phyloP scores from a whole-genome alignment of 768 basidiomycete species.

The Fomitopsis pulvina region DNA sequence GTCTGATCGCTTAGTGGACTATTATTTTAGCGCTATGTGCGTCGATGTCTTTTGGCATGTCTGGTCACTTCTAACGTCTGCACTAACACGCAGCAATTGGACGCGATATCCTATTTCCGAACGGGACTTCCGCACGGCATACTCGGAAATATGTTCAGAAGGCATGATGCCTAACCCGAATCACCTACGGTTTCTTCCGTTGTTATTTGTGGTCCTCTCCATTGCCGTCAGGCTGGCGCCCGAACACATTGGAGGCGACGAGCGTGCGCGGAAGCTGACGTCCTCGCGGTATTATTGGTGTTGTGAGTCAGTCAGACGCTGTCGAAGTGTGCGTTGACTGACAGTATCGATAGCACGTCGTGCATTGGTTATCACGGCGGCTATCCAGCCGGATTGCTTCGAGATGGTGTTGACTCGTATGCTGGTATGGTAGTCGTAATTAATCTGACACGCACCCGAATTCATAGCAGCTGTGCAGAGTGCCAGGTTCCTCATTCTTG shows the following conservation, averaged over 20 bases:
- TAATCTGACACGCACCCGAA: constrained; percentile 6
- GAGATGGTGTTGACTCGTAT: constrained; percentile 92
- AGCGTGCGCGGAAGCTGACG: constrained; percentile 65
- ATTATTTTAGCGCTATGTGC: constrained; percentile 73
- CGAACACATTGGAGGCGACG: constrained; percentile 77
- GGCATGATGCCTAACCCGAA: constrained; percentile 62
- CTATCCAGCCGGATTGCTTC: constrained; percentile 87
- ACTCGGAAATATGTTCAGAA: constrained; percentile 55
- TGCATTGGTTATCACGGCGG: constrained; percentile 84
- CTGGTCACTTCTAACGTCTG: constrained; percentile 8
- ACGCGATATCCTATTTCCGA: constrained; percentile 91
- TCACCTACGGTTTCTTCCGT: constrained; percentile 79
- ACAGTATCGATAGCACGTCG: constrained; percentile 55
- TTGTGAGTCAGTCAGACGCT: constrained; percentile 45
- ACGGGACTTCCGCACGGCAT: constrained; percentile 69
- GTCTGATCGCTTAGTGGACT: constrained; percentile 74
- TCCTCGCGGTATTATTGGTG: constrained; percentile 94
- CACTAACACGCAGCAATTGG: constrained; percentile 60
- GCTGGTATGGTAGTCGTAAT: constrained; percentile 37
- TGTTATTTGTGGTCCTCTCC: constrained; percentile 91
- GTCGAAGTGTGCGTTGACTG: constrained; percentile 3
- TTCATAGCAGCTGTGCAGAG: constrained; percentile 31
- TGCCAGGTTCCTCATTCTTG: constrained; percentile 64
- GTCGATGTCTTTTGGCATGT: constrained; percentile 16
- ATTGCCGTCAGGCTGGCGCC: constrained; percentile 83